Conservation (phyloP, 2,329 filamentous ascomycete species). For the Monosporascus sp. region DNA sequence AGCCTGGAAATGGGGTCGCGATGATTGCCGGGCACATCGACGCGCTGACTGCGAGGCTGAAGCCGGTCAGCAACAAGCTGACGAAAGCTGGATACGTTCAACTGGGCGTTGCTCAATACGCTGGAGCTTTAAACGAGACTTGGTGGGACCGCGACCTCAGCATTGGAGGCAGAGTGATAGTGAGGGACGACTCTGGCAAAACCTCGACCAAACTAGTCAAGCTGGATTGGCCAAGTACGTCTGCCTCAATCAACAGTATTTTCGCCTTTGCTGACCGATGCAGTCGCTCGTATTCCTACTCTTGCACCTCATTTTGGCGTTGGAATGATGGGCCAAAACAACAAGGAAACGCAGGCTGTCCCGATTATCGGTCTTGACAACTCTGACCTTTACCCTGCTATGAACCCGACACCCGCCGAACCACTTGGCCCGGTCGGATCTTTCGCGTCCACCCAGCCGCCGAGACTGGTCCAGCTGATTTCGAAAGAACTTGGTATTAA, state of each 20-base stretch:
- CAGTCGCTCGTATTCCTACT: conserved; percentile 80
- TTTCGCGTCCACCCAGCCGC: conserved; percentile 80
- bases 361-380: conserved; percentile 89
- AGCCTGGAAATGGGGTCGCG: conserved; percentile 78
- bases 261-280: conserved; percentile 9
- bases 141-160: conserved; percentile 97
- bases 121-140: conserved; percentile 77
- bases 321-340: conserved; percentile 61
- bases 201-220: conserved; percentile 80
- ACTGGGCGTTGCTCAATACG: conserved; percentile 88
- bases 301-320: conserved; percentile 91
- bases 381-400: conserved; percentile 44
- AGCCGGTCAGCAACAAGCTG: conserved; percentile 84
- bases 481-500: conserved; percentile 69
- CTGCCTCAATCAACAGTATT: not conserved
- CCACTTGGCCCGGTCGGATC: conserved; percentile 58
- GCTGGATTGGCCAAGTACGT: conserved; percentile 75
- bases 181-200: conserved; percentile 72
- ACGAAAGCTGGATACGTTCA: conserved; percentile 81
- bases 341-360: conserved; percentile 88
- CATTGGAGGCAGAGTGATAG: conserved; percentile 82
- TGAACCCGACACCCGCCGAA: conserved; percentile 30
- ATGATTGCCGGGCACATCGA: conserved; percentile 93
- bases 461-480: conserved; percentile 78
- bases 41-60: conserved; percentile 82